A percentile compares a stretch with the other conserved stretches of the same genome.
Conservation (phyloP, 495 filamentous ascomycete genomes). For the Annulohypoxylon nitens region DNA sequence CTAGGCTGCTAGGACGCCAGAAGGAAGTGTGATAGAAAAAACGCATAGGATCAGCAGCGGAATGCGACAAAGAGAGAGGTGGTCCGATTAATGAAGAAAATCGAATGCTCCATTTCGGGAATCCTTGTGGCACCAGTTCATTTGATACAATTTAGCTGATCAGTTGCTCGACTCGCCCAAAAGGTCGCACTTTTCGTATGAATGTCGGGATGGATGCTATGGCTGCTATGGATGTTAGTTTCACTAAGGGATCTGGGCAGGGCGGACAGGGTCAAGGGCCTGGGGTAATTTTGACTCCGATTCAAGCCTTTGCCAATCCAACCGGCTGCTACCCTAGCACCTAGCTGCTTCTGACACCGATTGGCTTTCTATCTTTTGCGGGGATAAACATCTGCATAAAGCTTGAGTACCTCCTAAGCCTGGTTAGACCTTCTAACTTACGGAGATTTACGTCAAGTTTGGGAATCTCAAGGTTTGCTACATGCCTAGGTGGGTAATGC, state of each 20-base stretch:
- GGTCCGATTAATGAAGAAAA: slow-evolving; percentile 42
- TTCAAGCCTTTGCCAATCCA: slow-evolving; percentile 45
- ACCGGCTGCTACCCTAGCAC: slow-evolving; percentile 24
- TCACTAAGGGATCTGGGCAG: slow-evolving; percentile 23
- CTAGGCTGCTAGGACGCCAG: no score
- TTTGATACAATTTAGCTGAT: neutral
- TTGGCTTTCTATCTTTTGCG: slow-evolving; percentile 24
- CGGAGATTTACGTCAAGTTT: slow-evolving; percentile 11
- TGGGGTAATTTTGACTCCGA: slow-evolving; percentile 28
- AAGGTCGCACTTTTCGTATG: neutral
- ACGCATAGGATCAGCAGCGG: slow-evolving; percentile 18
- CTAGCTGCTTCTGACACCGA: slow-evolving; percentile 42
- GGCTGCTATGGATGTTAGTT: slow-evolving; percentile 4
- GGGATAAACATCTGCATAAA: slow-evolving; percentile 19
- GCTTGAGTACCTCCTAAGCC: slow-evolving; percentile 2
- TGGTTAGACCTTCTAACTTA: neutral
- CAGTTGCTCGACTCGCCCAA: slow-evolving; percentile 1
- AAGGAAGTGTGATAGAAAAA: neutral
- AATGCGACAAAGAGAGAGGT: slow-evolving; percentile 9
- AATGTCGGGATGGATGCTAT: no score
- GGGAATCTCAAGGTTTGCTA: slow-evolving; percentile 23
- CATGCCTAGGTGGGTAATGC: neutral
- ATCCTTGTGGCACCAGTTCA: slow-evolving; percentile 16
- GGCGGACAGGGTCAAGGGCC: slow-evolving; percentile 15
- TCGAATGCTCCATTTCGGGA: slow-evolving; percentile 27